Evolutionary conservation across 73 alveolate species (phyloP).

Genomic region (Symbiodinium natans): DNA sequence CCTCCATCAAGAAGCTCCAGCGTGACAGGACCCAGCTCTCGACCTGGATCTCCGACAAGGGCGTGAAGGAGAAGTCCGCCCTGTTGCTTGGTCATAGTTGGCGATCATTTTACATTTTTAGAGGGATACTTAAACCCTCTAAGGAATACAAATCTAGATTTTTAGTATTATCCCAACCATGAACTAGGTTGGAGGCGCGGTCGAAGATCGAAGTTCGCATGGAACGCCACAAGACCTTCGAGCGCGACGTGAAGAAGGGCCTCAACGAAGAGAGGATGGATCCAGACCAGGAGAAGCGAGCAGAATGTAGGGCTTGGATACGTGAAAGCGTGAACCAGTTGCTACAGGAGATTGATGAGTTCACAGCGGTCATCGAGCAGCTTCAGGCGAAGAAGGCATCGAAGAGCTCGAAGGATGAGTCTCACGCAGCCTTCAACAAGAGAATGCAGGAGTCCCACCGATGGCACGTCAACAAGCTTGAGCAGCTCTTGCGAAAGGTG

Average conservation of each 20-base stretch:
- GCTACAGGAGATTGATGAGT: background rate
- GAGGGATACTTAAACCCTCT: no score
- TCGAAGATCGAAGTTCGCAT: slow-evolving; percentile 59
- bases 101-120: no score
- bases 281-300: slow-evolving; percentile 62
- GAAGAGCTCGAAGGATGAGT: background rate
- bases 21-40: slow-evolving; percentile 67
- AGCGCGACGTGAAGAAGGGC: slow-evolving; percentile 65
- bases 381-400: background rate
- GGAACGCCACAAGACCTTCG: slow-evolving; percentile 65
- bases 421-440: background rate
- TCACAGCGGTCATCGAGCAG: background rate
- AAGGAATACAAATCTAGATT: no score
- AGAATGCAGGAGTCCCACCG: slow-evolving; percentile 23
- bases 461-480: slow-evolving; percentile 55
- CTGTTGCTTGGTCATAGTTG: background rate
- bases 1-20: slow-evolving; percentile 78
- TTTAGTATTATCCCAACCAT: no score
- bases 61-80: background rate
- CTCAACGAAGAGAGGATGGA: slow-evolving; percentile 3
- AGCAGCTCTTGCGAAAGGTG: slow-evolving; percentile 45
- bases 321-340: slow-evolving; percentile 11
- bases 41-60: slow-evolving; percentile 21
- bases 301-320: slow-evolving; percentile 23
- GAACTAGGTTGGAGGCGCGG: background rate